Evolutionary conservation across 495 filamentous ascomycete genomes (phyloP).

Genomic region (Xylaria longipes): DNA sequence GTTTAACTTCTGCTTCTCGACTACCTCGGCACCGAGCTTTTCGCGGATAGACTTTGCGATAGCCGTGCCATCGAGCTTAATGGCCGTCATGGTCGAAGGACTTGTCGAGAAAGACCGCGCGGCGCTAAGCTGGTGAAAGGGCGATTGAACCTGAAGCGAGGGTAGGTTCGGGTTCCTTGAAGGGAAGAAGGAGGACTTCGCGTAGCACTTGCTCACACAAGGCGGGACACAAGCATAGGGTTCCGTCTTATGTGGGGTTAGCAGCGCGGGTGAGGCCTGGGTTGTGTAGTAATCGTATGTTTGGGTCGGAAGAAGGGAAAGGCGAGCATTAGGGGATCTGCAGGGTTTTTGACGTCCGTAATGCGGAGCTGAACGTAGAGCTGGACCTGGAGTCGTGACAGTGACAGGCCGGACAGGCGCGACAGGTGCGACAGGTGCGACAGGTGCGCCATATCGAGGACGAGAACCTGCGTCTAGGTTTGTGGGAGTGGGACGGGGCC

Average conservation of each 20-base stretch:
- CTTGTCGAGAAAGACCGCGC: constrained; percentile 49
- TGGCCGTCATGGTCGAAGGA: constrained; percentile 74
- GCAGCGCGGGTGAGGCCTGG: constrained; percentile 23
- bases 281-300: constrained; percentile 26
- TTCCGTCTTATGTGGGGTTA: constrained; percentile 20
- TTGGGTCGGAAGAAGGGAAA: constrained; percentile 7
- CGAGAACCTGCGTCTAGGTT: background rate
- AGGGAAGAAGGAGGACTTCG: background rate
- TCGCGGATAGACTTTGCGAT: constrained; percentile 90
- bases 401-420: background rate
- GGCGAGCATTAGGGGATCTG: constrained; percentile 19
- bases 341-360: constrained; percentile 36
- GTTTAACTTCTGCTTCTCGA: constrained; percentile 77
- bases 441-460: constrained; percentile 29
- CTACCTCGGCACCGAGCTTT: constrained; percentile 77
- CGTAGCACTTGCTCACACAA: background rate
- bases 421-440: no score
- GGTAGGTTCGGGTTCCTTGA: constrained; percentile 9
- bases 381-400: background rate
- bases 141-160: constrained; percentile 22
- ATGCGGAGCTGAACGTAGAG: constrained; percentile 34
- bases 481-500: constrained; percentile 14
- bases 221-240: constrained; percentile 11
- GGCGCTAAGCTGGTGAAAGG: constrained; percentile 27
- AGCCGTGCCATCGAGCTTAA: constrained; percentile 93